These are phyloP conservation scores for Hansenula sp. DNA, from an alignment of 1,139 yeast genomes.

Conservation along the genomic window DNA sequence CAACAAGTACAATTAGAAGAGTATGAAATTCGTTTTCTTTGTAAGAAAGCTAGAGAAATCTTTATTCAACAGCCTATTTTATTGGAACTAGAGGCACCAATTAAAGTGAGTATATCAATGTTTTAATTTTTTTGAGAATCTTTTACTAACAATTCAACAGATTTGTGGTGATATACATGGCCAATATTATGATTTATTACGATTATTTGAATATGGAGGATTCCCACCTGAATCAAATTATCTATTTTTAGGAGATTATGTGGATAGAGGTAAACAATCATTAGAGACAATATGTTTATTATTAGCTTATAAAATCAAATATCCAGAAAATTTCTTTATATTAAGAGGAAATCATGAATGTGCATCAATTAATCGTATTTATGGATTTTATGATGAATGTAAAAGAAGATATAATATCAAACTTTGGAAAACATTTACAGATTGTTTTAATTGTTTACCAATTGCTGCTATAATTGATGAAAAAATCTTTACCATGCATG, in stretches of 20 bases:
- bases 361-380: constrained; percentile 94
- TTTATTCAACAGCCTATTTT: constrained; percentile 96
- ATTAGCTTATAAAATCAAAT: constrained; percentile 92
- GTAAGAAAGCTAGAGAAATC: constrained; percentile 97
- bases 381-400: constrained; percentile 97
- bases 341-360: constrained; percentile 97
- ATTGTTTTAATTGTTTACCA: constrained; percentile 96
- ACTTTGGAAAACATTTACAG: constrained; percentile 97
- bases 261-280: constrained; percentile 97
- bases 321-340: constrained; percentile 94
- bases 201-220: constrained; percentile 96
- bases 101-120: constrained; percentile 53
- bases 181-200: constrained; percentile 90
- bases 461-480: constrained; percentile 98
- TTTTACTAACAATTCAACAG: constrained; percentile 13
- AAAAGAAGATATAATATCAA: constrained; percentile 95
- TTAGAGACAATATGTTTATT: constrained; percentile 89
- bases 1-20: constrained; percentile 92
- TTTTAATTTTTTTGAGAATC: background rate
- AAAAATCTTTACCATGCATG: constrained; percentile 97
- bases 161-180: constrained; percentile 96
- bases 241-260: constrained; percentile 92
- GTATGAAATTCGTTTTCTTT: constrained; percentile 89
- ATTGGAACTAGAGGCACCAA: constrained; percentile 94
- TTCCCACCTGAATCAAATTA: constrained; percentile 99